These are phyloP conservation scores for Aspergillus aculeatinus DNA, from an alignment of 2,329 filamentous ascomycete genomes.

Conservation along the genomic window DNA sequence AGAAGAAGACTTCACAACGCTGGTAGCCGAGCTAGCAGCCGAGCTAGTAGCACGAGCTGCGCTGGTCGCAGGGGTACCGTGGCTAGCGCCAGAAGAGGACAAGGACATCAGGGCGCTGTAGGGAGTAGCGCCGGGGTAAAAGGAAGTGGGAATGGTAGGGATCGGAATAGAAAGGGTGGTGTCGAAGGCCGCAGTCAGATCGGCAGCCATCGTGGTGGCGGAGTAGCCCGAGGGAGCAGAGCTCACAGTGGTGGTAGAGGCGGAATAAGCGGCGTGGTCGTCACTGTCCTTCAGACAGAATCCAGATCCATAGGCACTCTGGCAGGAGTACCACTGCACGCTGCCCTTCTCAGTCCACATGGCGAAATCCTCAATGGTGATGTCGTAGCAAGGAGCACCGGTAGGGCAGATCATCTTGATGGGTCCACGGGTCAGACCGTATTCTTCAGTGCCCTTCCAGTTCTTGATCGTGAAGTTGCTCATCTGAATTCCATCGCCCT, in stretches of 20 bases:
- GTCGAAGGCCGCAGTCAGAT: constrained; percentile 27
- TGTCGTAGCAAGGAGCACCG: constrained; percentile 52
- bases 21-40: background rate
- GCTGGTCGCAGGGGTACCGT: background rate
- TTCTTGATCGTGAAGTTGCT: constrained; percentile 54
- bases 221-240: constrained; percentile 29
- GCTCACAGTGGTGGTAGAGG: constrained; percentile 22
- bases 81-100: background rate
- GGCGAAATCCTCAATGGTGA: constrained; percentile 53
- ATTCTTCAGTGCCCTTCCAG: constrained; percentile 54
- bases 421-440: constrained; percentile 54
- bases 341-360: constrained; percentile 45
- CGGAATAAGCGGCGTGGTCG: constrained; percentile 19
- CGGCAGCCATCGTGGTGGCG: constrained; percentile 28
- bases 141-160: constrained; percentile 23
- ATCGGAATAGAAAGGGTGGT: constrained; percentile 26
- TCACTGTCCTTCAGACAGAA: constrained; percentile 44
- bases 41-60: background rate
- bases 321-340: constrained; percentile 44
- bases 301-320: constrained; percentile 51
- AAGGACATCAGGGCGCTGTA: constrained; percentile 23
- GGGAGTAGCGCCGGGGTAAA: constrained; percentile 34
- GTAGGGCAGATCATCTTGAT: constrained; percentile 55
- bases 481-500: constrained; percentile 54
- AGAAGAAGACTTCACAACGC: background rate